phyloP scores from a whole-genome alignment of 2,329 filamentous ascomycete genomes.

The Aspergillus aculeatinus region DNA sequence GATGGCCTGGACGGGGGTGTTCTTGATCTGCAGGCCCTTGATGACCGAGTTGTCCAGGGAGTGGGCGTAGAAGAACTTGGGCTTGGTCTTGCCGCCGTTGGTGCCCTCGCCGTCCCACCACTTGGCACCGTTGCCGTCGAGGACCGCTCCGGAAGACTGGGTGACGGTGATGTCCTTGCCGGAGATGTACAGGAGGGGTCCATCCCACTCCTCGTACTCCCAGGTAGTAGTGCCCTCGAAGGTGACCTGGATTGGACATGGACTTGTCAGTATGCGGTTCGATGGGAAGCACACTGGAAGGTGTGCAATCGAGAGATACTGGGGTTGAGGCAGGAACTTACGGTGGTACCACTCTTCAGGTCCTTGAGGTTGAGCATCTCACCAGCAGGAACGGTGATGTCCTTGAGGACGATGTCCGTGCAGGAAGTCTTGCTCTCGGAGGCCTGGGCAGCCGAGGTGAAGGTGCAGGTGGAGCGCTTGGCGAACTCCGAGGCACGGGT shows the following conservation, averaged over 20 bases:
- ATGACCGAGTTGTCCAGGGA: slow-evolving; percentile 34
- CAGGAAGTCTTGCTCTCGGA: slow-evolving; percentile 7
- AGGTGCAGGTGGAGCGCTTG: slow-evolving; percentile 9
- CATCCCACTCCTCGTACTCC: slow-evolving; percentile 63
- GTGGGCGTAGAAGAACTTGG: slow-evolving; percentile 61
- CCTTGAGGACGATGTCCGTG: slow-evolving; percentile 5
- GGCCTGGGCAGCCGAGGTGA: slow-evolving; percentile 3
- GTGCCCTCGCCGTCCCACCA: slow-evolving; percentile 64
- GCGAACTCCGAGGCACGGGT: background rate
- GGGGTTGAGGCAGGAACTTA: slow-evolving; percentile 18
- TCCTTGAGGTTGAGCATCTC: slow-evolving; percentile 14
- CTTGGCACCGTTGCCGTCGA: slow-evolving; percentile 56
- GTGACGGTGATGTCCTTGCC: slow-evolving; percentile 57
- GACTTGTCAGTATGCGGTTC: background rate
- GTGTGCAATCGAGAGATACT: no score
- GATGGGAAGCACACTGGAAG: background rate
- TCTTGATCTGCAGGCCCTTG: slow-evolving; percentile 35
- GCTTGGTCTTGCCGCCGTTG: slow-evolving; percentile 64
- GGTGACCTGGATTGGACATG: slow-evolving; percentile 44
- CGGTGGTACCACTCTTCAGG: slow-evolving; percentile 46
- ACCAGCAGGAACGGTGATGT: slow-evolving; percentile 6
- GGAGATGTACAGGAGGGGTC: slow-evolving; percentile 62
- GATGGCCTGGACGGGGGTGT: slow-evolving; percentile 41
- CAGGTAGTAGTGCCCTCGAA: slow-evolving; percentile 66
- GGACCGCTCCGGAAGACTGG: slow-evolving; percentile 51